Percentiles rank a stretch among this genome's conserved stretches.
Conservation (phyloP, 2,329 filamentous ascomycete species). For the Zasmidium citrigriseum region DNA sequence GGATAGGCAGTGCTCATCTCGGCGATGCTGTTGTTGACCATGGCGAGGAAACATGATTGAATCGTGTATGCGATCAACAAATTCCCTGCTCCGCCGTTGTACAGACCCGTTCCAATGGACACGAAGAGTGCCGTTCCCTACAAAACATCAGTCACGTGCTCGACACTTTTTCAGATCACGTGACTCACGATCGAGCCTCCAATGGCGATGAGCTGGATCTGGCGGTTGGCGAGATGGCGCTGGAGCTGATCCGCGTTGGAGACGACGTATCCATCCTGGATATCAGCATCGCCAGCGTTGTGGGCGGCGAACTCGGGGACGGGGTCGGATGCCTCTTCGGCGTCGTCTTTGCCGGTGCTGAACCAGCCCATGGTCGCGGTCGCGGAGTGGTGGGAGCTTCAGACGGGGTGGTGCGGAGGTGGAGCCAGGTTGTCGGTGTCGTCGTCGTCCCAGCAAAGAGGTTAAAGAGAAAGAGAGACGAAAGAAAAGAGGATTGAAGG, state of each 20-base stretch:
- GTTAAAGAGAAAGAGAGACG: not conserved
- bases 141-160: too few species aligned
- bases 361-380: conserved; percentile 2
- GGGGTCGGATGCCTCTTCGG: not conserved
- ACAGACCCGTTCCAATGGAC: conserved; percentile 58
- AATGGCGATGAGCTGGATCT: conserved; percentile 40
- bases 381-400: not conserved
- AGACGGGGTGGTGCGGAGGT: not conserved
- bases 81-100: conserved; percentile 52
- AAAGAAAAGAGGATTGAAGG: not conserved
- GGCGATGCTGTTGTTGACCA: conserved; percentile 66
- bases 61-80: conserved; percentile 61
- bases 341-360: not conserved
- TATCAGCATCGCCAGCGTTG: not conserved
- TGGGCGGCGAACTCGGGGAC: not conserved
- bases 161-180: too few species aligned
- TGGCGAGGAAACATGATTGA: conserved; percentile 59
- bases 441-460: not conserved
- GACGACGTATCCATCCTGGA: conserved; percentile 18
- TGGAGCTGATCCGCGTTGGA: conserved; percentile 34
- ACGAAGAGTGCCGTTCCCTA: conserved; percentile 38
- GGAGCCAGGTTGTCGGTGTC: not conserved
- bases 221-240: conserved; percentile 34
- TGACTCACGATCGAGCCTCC: conserved; percentile 38
- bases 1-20: conserved; percentile 67